Evolutionary conservation across 495 filamentous ascomycete genomes (phyloP), one percentile per base, ranked within the genome.

Genomic region (Talaromyces trachyspermus): DNA sequence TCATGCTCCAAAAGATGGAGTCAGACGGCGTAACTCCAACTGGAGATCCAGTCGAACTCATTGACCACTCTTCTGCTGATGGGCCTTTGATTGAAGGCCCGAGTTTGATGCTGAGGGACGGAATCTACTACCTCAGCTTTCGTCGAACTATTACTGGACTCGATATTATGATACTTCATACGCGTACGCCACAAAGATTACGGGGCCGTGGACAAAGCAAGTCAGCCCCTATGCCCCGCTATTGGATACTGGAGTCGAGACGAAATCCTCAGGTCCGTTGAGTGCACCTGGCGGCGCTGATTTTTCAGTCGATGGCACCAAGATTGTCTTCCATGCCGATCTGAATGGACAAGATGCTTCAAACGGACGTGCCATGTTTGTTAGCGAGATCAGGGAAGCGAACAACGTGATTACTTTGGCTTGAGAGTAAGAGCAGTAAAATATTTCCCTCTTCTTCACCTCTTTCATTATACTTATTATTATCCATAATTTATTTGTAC

Each of bases 71-170:
- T n/a, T 56, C 67, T n/a, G 54, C 53, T 12, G 80, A 82, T 51
- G 78, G 77, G 3, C 76, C 76, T 14, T 54, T 82, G 0, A 70
- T 83, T 11, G 80, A 84, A 60, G 81, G 78, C 10, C 80, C 79
- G 1, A 56, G 68, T 14, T 51, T 84, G 50, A 63, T 75, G 24
- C 62, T 64, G 44, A 60, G 60, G 14, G 54, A 57, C 4, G 76
- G 74, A 12, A 64, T 65, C 14, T 82, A 75, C 56, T 70, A 76
- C 49, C 65, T 83, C 11, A 80, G 81, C 54, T 84, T 78, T 78
- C 75, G 25, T 73, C 70, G 5, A 74, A 79, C 46, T 79, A 71
- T 54, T 81, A 66, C 52, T 65, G 60, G 0, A 72, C 69, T 19
- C 58, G 71, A 8, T 55, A 66, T 25, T 82, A 80, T 46, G 65